Evolutionary conservation across 306 rosid genomes (phyloP).

Genomic region (Coriaria nepalensis): DNA sequence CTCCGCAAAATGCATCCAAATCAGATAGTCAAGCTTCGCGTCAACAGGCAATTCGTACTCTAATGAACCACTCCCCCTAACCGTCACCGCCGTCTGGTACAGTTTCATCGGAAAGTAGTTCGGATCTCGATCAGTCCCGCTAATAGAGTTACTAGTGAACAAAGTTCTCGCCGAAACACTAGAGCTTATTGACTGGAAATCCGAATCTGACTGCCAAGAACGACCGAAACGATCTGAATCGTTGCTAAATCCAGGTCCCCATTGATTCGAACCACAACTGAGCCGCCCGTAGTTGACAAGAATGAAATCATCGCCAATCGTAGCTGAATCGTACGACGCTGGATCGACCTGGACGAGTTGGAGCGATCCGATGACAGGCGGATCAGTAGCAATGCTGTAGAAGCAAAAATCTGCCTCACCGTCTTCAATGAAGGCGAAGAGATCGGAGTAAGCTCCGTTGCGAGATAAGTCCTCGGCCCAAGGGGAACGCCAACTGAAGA

Average conservation of each 20-base stretch:
- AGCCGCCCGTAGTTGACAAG: slow-evolving; percentile 78
- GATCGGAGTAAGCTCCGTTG: slow-evolving; percentile 78
- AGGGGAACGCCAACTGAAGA: slow-evolving; percentile 87
- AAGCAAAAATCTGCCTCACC: slow-evolving; percentile 60
- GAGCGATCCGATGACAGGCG: slow-evolving; percentile 67
- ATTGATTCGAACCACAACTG: slow-evolving; percentile 61
- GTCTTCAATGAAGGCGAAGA: slow-evolving; percentile 33
- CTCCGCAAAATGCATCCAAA: slow-evolving; percentile 92
- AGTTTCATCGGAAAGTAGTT: slow-evolving; percentile 65
- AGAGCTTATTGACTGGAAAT: slow-evolving; percentile 8
- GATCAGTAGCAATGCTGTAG: slow-evolving; percentile 82
- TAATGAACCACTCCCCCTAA: slow-evolving; percentile 26
- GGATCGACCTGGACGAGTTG: slow-evolving; percentile 61
- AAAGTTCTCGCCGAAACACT: slow-evolving; percentile 9
- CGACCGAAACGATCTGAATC: slow-evolving; percentile 65
- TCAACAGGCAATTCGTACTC: slow-evolving; percentile 58
- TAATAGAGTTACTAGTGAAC: slow-evolving; percentile 25
- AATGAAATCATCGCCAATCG: slow-evolving; percentile 14
- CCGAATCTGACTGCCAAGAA: slow-evolving; percentile 71
- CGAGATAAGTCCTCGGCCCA: slow-evolving; percentile 51
- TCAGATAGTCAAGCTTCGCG: slow-evolving; percentile 72
- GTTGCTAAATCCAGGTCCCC: slow-evolving; percentile 79
- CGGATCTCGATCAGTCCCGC: slow-evolving; percentile 48
- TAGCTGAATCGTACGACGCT: slow-evolving; percentile 36
- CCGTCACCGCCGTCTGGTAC: slow-evolving; percentile 47